Conservation (phyloP, 495 filamentous ascomycete genomes). For the Neurospora hispaniola region DNA sequence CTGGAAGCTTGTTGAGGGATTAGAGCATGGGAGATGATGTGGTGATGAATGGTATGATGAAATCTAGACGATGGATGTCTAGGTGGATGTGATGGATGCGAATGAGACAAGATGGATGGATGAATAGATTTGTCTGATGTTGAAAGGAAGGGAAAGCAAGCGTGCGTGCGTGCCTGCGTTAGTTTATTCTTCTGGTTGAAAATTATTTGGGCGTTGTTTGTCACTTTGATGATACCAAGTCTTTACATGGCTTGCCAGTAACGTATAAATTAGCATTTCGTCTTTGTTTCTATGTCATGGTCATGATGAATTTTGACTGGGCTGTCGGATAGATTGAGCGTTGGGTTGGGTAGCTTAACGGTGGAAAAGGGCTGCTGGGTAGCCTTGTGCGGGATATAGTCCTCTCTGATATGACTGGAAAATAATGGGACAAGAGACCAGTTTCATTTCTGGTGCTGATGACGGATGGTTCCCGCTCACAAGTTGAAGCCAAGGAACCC, state of each 20-base stretch:
- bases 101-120: background rate
- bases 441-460: background rate
- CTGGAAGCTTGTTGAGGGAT: constrained; percentile 2
- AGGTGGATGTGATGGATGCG: background rate
- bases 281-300: background rate
- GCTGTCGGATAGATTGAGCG: background rate
- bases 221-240: background rate
- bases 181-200: background rate
- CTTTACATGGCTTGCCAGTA: background rate
- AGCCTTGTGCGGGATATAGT: background rate
- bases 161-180: background rate
- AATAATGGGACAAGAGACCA: background rate
- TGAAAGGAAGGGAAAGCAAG: background rate
- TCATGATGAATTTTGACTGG: background rate
- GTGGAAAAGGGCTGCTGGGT: background rate
- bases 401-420: background rate
- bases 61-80: background rate
- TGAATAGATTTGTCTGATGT: background rate
- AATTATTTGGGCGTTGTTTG: background rate
- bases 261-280: background rate
- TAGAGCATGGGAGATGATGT: background rate
- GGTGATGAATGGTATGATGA: background rate
- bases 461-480: background rate
- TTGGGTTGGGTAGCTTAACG: background rate
- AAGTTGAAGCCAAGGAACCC: background rate